A percentile compares a stretch with the other conserved stretches of the same genome.
phyloP scores from a whole-genome alignment of 2,329 filamentous ascomycete genomes.

The Fusarium torulosum region DNA sequence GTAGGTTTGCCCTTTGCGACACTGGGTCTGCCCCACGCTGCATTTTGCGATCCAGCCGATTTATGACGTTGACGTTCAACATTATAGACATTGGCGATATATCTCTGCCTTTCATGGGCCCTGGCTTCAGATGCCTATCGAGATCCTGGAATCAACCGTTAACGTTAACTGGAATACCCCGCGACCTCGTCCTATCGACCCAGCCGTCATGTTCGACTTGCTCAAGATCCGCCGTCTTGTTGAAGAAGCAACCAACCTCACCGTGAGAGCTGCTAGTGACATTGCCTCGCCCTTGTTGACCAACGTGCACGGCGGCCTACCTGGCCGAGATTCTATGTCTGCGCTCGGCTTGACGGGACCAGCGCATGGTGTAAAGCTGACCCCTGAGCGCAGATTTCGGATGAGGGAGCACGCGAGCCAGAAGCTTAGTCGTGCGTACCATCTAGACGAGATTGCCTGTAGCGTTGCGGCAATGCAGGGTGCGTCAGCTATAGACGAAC shows the following conservation, averaged over 20 bases:
- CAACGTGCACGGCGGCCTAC: constrained; percentile 61
- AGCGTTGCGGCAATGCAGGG: constrained; percentile 88
- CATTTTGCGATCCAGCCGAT: constrained; percentile 2
- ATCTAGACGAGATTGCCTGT: constrained; percentile 84
- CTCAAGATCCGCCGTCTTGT: constrained; percentile 84
- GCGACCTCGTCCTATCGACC: constrained; percentile 81
- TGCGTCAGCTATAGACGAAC: constrained; percentile 80
- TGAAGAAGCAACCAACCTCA: constrained; percentile 82
- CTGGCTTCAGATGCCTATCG: constrained; percentile 83
- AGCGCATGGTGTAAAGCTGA: constrained; percentile 74
- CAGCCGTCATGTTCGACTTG: constrained; percentile 84
- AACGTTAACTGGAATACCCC: constrained; percentile 84
- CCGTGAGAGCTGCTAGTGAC: constrained; percentile 81
- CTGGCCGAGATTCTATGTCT: constrained; percentile 37
- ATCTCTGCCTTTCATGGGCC: constrained; percentile 87
- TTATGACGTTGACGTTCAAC: constrained; percentile 28
- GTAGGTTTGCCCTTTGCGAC: constrained; percentile 59
- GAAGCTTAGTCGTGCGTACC: constrained; percentile 81
- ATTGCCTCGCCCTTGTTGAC: constrained; percentile 74
- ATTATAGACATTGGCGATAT: constrained; percentile 83
- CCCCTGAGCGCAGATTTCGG: constrained; percentile 79
- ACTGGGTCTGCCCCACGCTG: constrained; percentile 4
- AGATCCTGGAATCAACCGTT: constrained; percentile 82
- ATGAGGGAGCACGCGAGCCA: constrained; percentile 85
- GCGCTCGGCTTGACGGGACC: constrained; percentile 56